Evolutionary conservation across 1,284 basidiomycete species (phyloP), one percentile per base, ranked within the genome.

Genomic region (Cutaneotrichosporon spelunceum): DNA sequence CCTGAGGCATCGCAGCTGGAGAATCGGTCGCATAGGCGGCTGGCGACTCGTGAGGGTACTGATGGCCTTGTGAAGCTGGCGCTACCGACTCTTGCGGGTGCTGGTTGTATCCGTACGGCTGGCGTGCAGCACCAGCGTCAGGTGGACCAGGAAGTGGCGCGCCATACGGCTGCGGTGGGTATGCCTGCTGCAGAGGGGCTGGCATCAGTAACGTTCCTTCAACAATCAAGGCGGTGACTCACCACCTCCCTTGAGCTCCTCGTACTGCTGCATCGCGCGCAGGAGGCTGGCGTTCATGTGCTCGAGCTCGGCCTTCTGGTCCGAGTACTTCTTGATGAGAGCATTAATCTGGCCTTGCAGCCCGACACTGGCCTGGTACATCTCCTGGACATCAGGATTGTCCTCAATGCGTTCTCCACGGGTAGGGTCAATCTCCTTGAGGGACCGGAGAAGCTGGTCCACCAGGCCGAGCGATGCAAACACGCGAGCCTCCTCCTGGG

Each of bases 271-370:
- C 63, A 78, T 77, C 10, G 78, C 79, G 34, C 78, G 69, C 30
- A 76, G 49, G 61, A 80, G 80, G 59, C 77, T 79, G 54, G 71
- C 68, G 57, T 79, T 79, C 71, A 80, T 80, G 58, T 79, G 77
- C 59, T 80, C 78, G 23, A 80, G 69, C 63, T 80, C 79, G 48
- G 79, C 79, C 80, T 95, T 94, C 80, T 95, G 93, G 72, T 90
- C 93, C 48, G 80, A 79, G 78, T 99, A 99, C 81, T 95, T 95
- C 75, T 97, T 93, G 70, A 99, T 97, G 59, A 99, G 81, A 71
- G 92, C 92, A 66, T 95, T 92, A 66, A 99, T 96, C 83, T 93
- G 93, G 3, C 93, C 92, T 61, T 95, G 85, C 54, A 98, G 80
- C 1, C 87, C 84, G 83, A 99, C 92, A 70, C 89, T 89, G 16